phyloP scores from a whole-genome alignment of 192 early-diverging fungal genomes.

The Podochytrium sp. region DNA sequence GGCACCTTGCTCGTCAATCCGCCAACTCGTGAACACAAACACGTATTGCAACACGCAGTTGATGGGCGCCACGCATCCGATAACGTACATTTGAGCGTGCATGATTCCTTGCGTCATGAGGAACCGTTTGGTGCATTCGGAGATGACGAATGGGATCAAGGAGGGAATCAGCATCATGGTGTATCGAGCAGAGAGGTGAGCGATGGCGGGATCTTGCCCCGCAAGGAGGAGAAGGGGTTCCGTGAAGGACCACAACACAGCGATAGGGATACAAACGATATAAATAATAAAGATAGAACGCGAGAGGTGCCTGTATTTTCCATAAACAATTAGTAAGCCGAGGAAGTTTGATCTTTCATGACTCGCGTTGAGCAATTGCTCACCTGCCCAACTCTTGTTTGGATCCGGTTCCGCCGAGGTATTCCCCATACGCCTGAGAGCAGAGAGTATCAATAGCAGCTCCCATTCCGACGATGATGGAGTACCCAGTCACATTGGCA shows the following conservation, averaged over 20 bases:
- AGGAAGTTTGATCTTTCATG: not conserved
- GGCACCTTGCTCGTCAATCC: conserved; percentile 67
- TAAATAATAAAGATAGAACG: conserved; percentile 79
- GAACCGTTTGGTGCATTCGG: conserved; percentile 86
- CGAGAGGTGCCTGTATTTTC: conserved; percentile 39
- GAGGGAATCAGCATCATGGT: conserved; percentile 72
- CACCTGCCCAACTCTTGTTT: conserved; percentile 44
- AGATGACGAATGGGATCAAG: conserved; percentile 74
- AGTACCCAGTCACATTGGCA: conserved; percentile 41
- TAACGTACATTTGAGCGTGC: conserved; percentile 78
- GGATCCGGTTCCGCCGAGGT: conserved; percentile 35
- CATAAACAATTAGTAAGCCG: not conserved
- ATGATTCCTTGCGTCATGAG: conserved; percentile 88
- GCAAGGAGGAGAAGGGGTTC: conserved; percentile 69
- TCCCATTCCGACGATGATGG: conserved; percentile 53
- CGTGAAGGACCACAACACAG: conserved; percentile 71
- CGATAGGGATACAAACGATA: conserved; percentile 72
- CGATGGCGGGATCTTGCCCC: conserved; percentile 74
- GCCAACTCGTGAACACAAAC: conserved; percentile 73
- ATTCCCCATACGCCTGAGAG: conserved; percentile 48
- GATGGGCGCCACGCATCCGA: conserved; percentile 70
- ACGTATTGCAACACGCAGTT: conserved; percentile 78
- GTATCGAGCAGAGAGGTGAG: conserved; percentile 71
- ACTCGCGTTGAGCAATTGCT: not conserved
- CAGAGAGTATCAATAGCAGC: conserved; percentile 58